Conservation (phyloP, 2,329 filamentous ascomycete genomes). For the Phyllosticta citribraziliensis region DNA sequence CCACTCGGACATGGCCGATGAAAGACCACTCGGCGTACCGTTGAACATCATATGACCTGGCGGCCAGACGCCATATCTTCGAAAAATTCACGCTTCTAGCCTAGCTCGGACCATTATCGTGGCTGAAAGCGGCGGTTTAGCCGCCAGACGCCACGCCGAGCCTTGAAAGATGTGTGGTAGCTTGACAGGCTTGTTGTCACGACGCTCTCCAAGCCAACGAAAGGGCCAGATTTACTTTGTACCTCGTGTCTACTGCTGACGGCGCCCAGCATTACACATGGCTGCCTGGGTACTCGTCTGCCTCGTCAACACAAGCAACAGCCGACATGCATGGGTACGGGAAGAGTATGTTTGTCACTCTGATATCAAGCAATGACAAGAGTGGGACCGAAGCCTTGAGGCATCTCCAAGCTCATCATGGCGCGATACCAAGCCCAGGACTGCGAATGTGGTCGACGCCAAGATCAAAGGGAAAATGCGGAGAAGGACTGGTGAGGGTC, state of each 20-base stretch:
- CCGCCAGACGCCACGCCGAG: not conserved
- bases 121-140: not conserved
- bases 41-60: not conserved
- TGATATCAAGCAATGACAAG: not conserved
- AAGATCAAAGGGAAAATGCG: not conserved
- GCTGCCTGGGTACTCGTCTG: not conserved
- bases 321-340: not conserved
- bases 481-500: not conserved
- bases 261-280: not conserved
- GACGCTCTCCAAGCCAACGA: not conserved
- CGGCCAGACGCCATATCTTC: not conserved
- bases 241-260: not conserved
- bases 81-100: not conserved
- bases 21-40: not conserved
- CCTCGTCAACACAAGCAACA: not conserved
- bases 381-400: not conserved
- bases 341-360: not conserved
- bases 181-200: not conserved
- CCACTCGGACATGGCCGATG: not conserved
- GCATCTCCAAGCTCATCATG: not conserved
- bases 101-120: not conserved
- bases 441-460: not conserved
- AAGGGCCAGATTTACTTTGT: not conserved
- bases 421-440: not conserved
- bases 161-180: not conserved